phyloP scores from a whole-genome alignment of 306 rosid species.

The Coriaria nepalensis region DNA sequence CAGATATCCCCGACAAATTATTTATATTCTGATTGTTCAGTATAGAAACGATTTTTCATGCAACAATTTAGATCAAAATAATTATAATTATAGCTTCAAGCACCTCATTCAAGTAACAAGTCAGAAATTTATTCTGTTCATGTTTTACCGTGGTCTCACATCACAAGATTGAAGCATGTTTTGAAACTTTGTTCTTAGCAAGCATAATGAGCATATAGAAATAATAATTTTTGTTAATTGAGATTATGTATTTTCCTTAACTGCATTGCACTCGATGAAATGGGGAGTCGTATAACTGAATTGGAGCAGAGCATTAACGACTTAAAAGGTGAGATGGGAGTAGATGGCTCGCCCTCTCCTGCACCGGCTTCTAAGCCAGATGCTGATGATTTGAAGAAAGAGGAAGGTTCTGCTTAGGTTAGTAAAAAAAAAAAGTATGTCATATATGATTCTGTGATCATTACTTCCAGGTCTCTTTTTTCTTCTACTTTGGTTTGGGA shows the following conservation, averaged over 20 bases:
- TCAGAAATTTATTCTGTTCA: too few relatives aligned
- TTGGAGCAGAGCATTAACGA: slow-evolving; percentile 89
- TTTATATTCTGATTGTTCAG: too few relatives aligned
- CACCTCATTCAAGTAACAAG: too few relatives aligned
- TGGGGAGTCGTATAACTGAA: slow-evolving; percentile 87
- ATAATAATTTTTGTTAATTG: slow-evolving; percentile 4
- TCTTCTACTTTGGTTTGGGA: slow-evolving; percentile 7
- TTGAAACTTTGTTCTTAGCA: background rate
- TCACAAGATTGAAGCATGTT: background rate
- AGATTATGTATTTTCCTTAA: slow-evolving; percentile 38
- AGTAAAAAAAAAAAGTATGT: slow-evolving; percentile 15
- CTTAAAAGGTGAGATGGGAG: slow-evolving; percentile 82
- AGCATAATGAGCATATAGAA: background rate
- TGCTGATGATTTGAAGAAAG: slow-evolving; percentile 41
- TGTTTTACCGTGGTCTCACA: too few relatives aligned
- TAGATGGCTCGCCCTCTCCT: slow-evolving; percentile 76
- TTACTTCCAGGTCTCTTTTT: slow-evolving; percentile 6
- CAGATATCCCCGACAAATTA: too few relatives aligned
- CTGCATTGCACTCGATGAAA: slow-evolving; percentile 74
- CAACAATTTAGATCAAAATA: too few relatives aligned
- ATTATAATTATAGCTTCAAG: too few relatives aligned
- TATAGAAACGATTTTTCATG: too few relatives aligned
- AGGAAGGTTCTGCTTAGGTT: slow-evolving; percentile 48
- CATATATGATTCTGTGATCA: slow-evolving; percentile 10
- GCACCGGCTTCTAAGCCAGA: slow-evolving; percentile 28